phyloP scores from a whole-genome alignment of 345 rosid species.

The Reutealis trisperma region DNA sequence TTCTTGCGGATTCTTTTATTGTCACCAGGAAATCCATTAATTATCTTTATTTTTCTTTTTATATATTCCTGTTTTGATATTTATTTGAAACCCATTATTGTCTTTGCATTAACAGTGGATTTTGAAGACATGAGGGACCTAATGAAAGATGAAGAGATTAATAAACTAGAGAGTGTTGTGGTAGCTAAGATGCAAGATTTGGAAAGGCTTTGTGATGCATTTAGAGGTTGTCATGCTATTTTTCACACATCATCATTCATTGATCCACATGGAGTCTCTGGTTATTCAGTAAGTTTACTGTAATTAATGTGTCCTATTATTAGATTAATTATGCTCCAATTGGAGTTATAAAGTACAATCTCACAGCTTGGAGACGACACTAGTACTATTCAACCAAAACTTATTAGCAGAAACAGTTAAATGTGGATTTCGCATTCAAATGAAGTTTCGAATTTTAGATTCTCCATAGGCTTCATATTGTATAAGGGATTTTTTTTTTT shows the following conservation, averaged over 20 bases:
- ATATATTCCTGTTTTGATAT: too few relatives aligned
- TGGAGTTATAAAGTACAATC: too few relatives aligned
- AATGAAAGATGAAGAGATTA: constrained; percentile 28
- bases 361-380: too few relatives aligned
- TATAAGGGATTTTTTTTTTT: too few relatives aligned
- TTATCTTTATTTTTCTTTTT: not conserved
- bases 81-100: not conserved
- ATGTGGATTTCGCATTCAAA: too few relatives aligned
- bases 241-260: constrained; percentile 47
- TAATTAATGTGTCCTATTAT: too few relatives aligned
- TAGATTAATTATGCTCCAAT: too few relatives aligned
- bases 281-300: constrained; percentile 34
- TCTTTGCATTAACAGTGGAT: constrained; percentile 21
- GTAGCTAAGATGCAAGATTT: constrained; percentile 35
- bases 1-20: not conserved
- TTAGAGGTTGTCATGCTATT: constrained; percentile 45
- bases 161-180: constrained; percentile 34
- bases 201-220: constrained; percentile 37
- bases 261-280: constrained; percentile 47
- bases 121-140: constrained; percentile 28
- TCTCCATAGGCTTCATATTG: too few relatives aligned
- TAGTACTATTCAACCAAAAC: too few relatives aligned
- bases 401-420: too few relatives aligned
- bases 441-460: too few relatives aligned
- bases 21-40: not conserved